Evolutionary conservation across 2,329 filamentous ascomycete genomes (phyloP).

Genomic region (Cytospora paraplurivora): DNA sequence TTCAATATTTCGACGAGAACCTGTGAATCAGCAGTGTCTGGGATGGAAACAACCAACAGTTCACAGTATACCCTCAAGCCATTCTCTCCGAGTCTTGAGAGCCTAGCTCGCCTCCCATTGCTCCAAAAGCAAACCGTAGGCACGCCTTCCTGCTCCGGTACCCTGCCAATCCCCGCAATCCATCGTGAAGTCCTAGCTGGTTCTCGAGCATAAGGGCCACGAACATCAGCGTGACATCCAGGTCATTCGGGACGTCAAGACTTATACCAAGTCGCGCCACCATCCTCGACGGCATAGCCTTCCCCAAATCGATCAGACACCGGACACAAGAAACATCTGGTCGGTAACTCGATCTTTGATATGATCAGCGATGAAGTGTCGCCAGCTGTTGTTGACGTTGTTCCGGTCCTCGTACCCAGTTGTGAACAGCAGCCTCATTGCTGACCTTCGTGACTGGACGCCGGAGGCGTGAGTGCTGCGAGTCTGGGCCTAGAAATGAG

Average conservation of each 20-base stretch:
- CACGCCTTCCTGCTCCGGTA: neutral
- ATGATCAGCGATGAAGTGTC: too few species aligned
- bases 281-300: too few species aligned
- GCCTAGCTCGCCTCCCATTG: neutral
- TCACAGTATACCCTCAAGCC: neutral
- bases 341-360: too few species aligned
- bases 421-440: neutral
- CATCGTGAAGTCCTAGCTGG: neutral
- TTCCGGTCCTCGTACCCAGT: too few species aligned
- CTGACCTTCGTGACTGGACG: neutral
- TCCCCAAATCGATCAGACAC: too few species aligned
- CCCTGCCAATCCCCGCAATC: neutral
- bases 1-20: too few species aligned
- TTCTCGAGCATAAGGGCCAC: neutral
- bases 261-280: neutral
- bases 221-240: neutral
- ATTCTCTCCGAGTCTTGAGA: neutral
- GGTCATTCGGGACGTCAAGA: neutral
- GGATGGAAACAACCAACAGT: neutral
- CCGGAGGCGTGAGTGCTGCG: neutral
- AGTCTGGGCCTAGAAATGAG: neutral
- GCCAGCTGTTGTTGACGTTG: too few species aligned
- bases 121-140: neutral
- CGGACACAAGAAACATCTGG: too few species aligned
- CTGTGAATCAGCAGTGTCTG: neutral